Evolutionary conservation across 2,329 filamentous ascomycete species (phyloP).

Genomic region (Diplodia seriata): DNA sequence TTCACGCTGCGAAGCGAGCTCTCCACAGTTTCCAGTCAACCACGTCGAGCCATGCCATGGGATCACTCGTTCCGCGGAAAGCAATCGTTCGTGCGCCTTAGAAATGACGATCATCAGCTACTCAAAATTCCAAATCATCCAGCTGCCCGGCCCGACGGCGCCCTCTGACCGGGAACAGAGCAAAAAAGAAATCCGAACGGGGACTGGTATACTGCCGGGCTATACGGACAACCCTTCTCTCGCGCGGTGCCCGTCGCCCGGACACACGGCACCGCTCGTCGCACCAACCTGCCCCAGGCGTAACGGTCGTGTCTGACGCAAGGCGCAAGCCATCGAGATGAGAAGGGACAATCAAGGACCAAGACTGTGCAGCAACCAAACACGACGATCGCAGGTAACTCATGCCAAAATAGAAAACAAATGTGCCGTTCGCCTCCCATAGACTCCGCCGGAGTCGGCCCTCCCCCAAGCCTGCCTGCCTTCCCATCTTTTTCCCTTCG

Average conservation of each 20-base stretch:
- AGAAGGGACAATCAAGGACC: neutral
- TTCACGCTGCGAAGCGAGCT: neutral
- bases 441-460: constrained; percentile 21
- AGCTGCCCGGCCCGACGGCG: neutral
- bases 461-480: constrained; percentile 20
- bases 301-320: constrained; percentile 21
- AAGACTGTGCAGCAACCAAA: constrained; percentile 19
- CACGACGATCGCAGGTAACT: constrained; percentile 4
- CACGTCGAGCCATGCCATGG: neutral
- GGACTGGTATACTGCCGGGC: constrained; percentile 22
- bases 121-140: constrained; percentile 11
- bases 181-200: constrained; percentile 17
- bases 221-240: constrained; percentile 15
- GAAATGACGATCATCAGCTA: constrained; percentile 27
- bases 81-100: constrained; percentile 17
- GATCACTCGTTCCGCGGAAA: constrained; percentile 9
- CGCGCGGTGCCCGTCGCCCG: constrained; percentile 1
- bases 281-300: neutral
- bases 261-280: constrained; percentile 1
- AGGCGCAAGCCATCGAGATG: constrained; percentile 1
- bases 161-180: neutral
- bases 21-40: neutral
- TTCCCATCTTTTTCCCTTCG: constrained; percentile 27
- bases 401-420: constrained; percentile 22
- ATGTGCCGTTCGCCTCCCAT: constrained; percentile 23